Percentiles rank a stretch among this genome's conserved stretches.
Conservation (phyloP, 1,139 yeast genomes). For the Scheffersomyces insectosa region DNA sequence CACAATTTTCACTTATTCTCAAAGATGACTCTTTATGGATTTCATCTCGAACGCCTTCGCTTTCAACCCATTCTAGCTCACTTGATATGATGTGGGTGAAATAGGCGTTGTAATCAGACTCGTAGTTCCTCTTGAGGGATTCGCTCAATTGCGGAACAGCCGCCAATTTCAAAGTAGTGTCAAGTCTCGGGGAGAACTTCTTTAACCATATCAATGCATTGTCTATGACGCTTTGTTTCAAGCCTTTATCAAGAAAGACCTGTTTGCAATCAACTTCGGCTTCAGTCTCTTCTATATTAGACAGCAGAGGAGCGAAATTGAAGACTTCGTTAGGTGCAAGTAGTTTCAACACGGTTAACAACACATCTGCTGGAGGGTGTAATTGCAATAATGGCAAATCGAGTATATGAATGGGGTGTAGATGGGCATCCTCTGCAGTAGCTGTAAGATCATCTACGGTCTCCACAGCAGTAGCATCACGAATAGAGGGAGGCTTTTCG, state of each 20-base stretch:
- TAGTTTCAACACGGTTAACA: constrained; percentile 47
- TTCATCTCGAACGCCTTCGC: constrained; percentile 34
- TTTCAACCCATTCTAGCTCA: constrained; percentile 51
- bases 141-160: constrained; percentile 26
- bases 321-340: constrained; percentile 53
- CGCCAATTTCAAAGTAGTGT: constrained; percentile 23
- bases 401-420: constrained; percentile 51
- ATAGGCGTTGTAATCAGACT: constrained; percentile 50
- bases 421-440: constrained; percentile 20
- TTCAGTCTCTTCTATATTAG: constrained; percentile 11
- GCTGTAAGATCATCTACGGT: neutral
- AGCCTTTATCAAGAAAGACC: constrained; percentile 25
- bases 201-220: constrained; percentile 44
- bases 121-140: constrained; percentile 21
- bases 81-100: constrained; percentile 65
- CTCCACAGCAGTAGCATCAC: neutral
- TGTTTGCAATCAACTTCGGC: constrained; percentile 15
- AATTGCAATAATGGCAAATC: constrained; percentile 62
- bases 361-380: constrained; percentile 51
- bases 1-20: constrained; percentile 80
- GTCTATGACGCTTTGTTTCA: constrained; percentile 21
- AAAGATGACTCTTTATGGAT: constrained; percentile 59
- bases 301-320: constrained; percentile 48
- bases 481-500: too few relatives aligned
- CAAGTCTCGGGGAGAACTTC: constrained; percentile 33